These are phyloP conservation scores for Uromyces viciae-fabae DNA, from an alignment of 1,284 basidiomycete species.

Conservation along the genomic window DNA sequence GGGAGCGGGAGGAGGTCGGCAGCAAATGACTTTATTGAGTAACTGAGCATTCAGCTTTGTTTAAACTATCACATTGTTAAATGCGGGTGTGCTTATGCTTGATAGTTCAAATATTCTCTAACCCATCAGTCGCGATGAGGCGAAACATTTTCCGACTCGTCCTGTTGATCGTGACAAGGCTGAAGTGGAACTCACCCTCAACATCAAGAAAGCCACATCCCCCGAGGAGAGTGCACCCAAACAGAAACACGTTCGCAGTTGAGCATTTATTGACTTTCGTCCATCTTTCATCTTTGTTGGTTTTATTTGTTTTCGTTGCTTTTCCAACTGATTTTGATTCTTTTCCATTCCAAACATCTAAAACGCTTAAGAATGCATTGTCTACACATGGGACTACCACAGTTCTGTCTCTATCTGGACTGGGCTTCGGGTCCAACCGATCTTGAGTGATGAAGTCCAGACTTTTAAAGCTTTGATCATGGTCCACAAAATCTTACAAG, in stretches of 20 bases:
- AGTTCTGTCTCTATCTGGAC: conserved; percentile 96
- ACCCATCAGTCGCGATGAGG: conserved; percentile 30
- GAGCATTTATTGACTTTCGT: conserved; percentile 55
- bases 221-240: conserved; percentile 88
- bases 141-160: conserved; percentile 76
- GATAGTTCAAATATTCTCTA: not conserved
- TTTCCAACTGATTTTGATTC: not conserved
- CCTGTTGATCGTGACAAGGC: conserved; percentile 96
- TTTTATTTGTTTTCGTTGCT: not conserved
- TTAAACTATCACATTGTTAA: not conserved
- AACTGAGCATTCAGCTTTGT: not conserved
- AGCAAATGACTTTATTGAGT: conserved; percentile 39
- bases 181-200: conserved; percentile 80
- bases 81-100: not conserved
- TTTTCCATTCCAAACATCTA: not conserved
- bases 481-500: conserved; percentile 91
- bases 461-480: conserved; percentile 94
- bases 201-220: conserved; percentile 94
- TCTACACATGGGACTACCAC: conserved; percentile 97
- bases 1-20: conserved; percentile 32
- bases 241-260: conserved; percentile 95
- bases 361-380: conserved; percentile 72
- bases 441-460: conserved; percentile 88
- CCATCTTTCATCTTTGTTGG: not conserved
- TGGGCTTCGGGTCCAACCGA: conserved; percentile 86